phyloP scores from a whole-genome alignment of 2,329 filamentous ascomycete species.

The Trichoderma sp. region DNA sequence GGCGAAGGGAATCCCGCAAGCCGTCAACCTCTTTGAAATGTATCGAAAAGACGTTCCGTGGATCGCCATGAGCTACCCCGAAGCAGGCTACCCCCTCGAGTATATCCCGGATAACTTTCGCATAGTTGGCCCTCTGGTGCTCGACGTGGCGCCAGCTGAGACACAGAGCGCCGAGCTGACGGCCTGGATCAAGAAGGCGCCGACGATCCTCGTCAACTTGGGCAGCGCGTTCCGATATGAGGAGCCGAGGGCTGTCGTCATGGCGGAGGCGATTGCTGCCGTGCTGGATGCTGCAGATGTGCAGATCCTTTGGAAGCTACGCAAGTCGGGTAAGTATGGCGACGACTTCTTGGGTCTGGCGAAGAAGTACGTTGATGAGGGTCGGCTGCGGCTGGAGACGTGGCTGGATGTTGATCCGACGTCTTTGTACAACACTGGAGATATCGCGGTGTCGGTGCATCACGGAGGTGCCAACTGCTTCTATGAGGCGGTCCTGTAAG shows the following conservation, averaged over 20 bases:
- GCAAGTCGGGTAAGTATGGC: slow-evolving; percentile 14
- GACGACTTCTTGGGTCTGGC: slow-evolving; percentile 22
- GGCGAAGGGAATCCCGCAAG: slow-evolving; percentile 26
- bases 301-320: slow-evolving; percentile 37
- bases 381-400: slow-evolving; percentile 25
- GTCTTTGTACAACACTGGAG: slow-evolving; percentile 35
- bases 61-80: slow-evolving; percentile 28
- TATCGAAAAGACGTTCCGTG: slow-evolving; percentile 27
- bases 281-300: slow-evolving; percentile 25
- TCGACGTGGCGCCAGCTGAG: slow-evolving; percentile 35
- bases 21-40: slow-evolving; percentile 23
- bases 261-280: slow-evolving; percentile 27
- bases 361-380: slow-evolving; percentile 23
- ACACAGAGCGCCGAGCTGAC: slow-evolving; percentile 42
- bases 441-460: slow-evolving; percentile 36
- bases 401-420: slow-evolving; percentile 35
- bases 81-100: slow-evolving; percentile 28
- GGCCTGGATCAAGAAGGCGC: slow-evolving; percentile 39
- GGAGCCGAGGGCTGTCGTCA: slow-evolving; percentile 25
- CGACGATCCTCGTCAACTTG: slow-evolving; percentile 48
- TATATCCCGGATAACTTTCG: slow-evolving; percentile 30
- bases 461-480: slow-evolving; percentile 43
- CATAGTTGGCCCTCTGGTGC: slow-evolving; percentile 44
- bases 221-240: slow-evolving; percentile 38
- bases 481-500: slow-evolving; percentile 33